Conservation (phyloP, 345 rosid species). For the Toxicodendron radicans region DNA sequence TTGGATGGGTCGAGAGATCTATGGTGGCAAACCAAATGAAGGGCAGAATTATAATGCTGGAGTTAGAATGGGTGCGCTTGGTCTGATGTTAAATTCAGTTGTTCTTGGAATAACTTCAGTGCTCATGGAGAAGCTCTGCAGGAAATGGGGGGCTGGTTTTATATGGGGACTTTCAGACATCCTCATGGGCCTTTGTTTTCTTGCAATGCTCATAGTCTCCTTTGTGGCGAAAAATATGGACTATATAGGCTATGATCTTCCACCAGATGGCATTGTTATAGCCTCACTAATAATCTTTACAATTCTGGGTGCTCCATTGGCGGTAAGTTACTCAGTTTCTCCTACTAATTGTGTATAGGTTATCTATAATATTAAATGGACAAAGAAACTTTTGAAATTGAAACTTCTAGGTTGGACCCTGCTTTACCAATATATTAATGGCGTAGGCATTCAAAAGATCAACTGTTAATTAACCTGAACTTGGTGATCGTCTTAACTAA, state of each 20-base stretch:
- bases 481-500: slow-evolving; percentile 7
- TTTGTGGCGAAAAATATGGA: slow-evolving; percentile 57
- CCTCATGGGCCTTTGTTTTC: slow-evolving; percentile 85
- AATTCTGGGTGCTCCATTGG: slow-evolving; percentile 83
- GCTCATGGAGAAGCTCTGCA: slow-evolving; percentile 89
- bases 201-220: slow-evolving; percentile 65
- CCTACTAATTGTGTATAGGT: slow-evolving; percentile 3
- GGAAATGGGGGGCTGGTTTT: slow-evolving; percentile 97
- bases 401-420: slow-evolving; percentile 2
- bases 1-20: slow-evolving; percentile 97
- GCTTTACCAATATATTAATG: background rate
- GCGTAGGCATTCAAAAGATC: slow-evolving; percentile 4
- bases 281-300: slow-evolving; percentile 69
- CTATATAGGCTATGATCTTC: slow-evolving; percentile 57
- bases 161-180: slow-evolving; percentile 86
- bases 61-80: slow-evolving; percentile 88
- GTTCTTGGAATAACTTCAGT: slow-evolving; percentile 89
- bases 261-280: slow-evolving; percentile 68
- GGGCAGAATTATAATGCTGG: slow-evolving; percentile 67
- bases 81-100: slow-evolving; percentile 89
- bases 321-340: slow-evolving; percentile 57
- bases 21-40: slow-evolving; percentile 78
- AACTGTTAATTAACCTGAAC: slow-evolving; percentile 9
- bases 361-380: background rate
- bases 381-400: background rate